Conservation (phyloP, 257 asterid genomes). For the Ballota nigra region DNA sequence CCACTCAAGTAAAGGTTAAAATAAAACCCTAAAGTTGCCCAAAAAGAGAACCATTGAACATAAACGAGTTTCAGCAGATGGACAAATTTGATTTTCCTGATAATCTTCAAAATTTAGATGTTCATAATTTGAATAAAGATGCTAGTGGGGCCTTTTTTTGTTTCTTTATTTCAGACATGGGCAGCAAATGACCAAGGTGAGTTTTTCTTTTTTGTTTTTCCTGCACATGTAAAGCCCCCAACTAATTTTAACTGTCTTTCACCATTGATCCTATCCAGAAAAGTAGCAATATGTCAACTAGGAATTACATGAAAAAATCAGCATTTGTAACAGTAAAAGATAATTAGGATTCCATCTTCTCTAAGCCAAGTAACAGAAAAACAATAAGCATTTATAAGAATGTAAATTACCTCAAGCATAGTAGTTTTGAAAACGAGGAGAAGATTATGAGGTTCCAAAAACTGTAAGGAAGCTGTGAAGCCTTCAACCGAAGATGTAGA, state of each 20-base stretch:
- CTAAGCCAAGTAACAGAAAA: constrained; percentile 1
- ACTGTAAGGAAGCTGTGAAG: constrained; percentile 57
- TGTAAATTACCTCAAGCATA: constrained; percentile 66
- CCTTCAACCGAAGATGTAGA: constrained; percentile 51
- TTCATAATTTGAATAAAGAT: not conserved
- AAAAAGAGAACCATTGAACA: not conserved
- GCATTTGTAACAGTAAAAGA: not conserved
- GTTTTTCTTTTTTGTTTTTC: too few relatives aligned
- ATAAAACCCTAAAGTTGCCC: not conserved
- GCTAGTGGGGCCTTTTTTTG: not conserved
- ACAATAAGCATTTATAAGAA: constrained; percentile 7
- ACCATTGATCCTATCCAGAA: not conserved
- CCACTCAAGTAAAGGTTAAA: not conserved
- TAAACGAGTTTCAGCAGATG: not conserved
- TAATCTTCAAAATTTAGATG: not conserved
- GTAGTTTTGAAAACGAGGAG: constrained; percentile 42
- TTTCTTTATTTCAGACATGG: not conserved
- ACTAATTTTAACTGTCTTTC: not conserved
- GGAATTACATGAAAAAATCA: constrained; percentile 10
- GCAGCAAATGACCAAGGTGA: not conserved
- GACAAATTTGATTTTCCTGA: not conserved
- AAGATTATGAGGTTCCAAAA: constrained; percentile 57
- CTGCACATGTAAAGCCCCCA: not conserved
- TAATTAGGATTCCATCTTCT: not conserved
- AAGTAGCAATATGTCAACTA: not conserved